Percentiles rank a stretch among this genome's conserved stretches.
These are phyloP conservation scores for Saccharomycopsis hybrid DNA, from an alignment of 1,139 yeast genomes.

Conservation along the genomic window DNA sequence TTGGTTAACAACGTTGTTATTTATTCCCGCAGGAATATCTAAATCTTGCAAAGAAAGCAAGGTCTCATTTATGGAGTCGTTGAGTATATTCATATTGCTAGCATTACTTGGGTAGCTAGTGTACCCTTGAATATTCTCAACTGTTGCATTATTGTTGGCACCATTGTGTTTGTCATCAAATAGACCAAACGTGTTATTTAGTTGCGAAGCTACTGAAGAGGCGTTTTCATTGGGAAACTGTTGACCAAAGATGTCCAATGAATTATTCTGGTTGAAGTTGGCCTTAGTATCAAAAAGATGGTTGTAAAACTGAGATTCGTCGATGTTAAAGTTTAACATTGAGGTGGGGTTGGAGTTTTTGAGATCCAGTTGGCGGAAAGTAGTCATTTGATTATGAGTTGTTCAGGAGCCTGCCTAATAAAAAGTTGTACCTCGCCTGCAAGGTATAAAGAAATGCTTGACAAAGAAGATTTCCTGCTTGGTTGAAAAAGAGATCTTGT, in stretches of 20 bases:
- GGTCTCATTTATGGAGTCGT: constrained; percentile 8
- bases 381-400: neutral
- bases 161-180: constrained; percentile 1
- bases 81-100: neutral
- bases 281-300: constrained; percentile 8
- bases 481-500: too few relatives aligned
- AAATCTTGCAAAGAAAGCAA: constrained; percentile 13
- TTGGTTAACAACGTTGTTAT: neutral
- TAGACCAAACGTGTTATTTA: neutral
- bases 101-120: neutral
- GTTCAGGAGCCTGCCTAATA: neutral
- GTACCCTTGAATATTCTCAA: neutral
- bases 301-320: constrained; percentile 15
- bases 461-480: too few relatives aligned
- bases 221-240: neutral
- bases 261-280: neutral
- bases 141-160: neutral
- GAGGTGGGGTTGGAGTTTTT: neutral
- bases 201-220: too few relatives aligned
- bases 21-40: constrained; percentile 10
- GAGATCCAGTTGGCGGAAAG: neutral
- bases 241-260: constrained; percentile 4
- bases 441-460: constrained; percentile 6
- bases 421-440: constrained; percentile 16
- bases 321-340: constrained; percentile 17